Evolutionary conservation across 176 grass and related monocot species (phyloP), one percentile per base, ranked within the genome.

Genomic region (Bolboschoenus planiculmis): DNA sequence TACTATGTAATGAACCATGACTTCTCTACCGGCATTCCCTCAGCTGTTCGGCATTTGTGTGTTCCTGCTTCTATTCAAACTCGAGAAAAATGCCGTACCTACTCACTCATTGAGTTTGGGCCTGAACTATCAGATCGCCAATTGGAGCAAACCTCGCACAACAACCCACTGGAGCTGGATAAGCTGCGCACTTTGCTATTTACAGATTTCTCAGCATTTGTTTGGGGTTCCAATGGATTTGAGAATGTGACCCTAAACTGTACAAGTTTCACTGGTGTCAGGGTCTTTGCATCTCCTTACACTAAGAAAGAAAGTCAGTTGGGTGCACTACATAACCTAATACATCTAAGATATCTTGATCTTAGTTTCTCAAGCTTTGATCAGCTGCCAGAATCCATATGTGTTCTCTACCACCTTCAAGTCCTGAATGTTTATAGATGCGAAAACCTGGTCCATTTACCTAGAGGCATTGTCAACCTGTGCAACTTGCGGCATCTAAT

Each of bases 321-420:
- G 64, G 27, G 10, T 70, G 10, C 31, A 6, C 0, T 70, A 18
- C 27, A 70, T 70, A 70, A 15, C 64, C 1, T 70, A 20, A 37
- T 70, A 35, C 64, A 70, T 39, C 27, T 70, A 37, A 70, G 64
- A 36, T 70, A 70, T 26, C 64, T 70, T 34, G 64, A 70, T 70
- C 64, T 70, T 70, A 70, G 64, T 39, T 70, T 35, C 16, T 70
- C 64, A 16, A 70, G 64, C 27, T 70, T 70, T 35, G 64, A 37
- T 0, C 0, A 70, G 0, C 36, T 70, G 27, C 64, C 64, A 0
- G 64, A 70, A 9, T 70, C 64, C 30, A 37, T 70, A 15, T 70
- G 64, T 39, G 0, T 31, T 70, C 64, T 70, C 1, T 70, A 37
- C 27, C 64, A 70, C 35, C 64, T 70, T 70, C 64, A 70, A 70